These are phyloP conservation scores for Aureobasidium vineae DNA, from an alignment of 2,329 filamentous ascomycete species.

Conservation along the genomic window DNA sequence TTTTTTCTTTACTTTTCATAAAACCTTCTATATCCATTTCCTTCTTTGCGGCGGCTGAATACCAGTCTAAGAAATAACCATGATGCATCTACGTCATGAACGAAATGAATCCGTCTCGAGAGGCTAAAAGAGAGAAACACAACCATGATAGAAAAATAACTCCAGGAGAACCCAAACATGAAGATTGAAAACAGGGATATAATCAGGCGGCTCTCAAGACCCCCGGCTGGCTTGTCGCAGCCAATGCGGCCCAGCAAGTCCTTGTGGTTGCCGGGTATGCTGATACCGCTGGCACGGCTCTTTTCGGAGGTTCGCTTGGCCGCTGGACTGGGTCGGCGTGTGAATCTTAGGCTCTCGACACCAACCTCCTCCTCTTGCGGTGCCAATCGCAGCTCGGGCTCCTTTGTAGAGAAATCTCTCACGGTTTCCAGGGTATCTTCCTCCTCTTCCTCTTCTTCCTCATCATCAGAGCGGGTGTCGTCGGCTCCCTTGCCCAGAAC, in stretches of 20 bases:
- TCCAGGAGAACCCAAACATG: background rate
- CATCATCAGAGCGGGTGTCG: conserved; percentile 83
- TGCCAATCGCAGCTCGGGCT: conserved; percentile 33
- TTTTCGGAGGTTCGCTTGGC: conserved; percentile 48
- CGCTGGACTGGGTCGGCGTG: conserved; percentile 43
- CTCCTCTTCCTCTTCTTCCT: conserved; percentile 63
- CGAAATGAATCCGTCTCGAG: background rate
- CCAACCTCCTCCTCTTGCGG: conserved; percentile 67
- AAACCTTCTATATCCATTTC: background rate
- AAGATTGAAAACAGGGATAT: background rate
- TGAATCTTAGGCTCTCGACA: conserved; percentile 66
- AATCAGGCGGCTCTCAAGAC: background rate
- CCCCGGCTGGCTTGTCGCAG: conserved; percentile 64
- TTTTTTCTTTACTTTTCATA: conserved; percentile 4
- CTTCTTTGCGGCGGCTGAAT: background rate
- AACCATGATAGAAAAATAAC: background rate
- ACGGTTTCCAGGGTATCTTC: conserved; percentile 30
- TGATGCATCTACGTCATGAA: conserved; percentile 5
- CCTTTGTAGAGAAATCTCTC: conserved; percentile 32
- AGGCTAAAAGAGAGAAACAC: background rate
- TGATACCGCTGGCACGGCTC: conserved; percentile 52
- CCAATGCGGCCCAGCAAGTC: conserved; percentile 78
- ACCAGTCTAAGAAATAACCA: background rate
- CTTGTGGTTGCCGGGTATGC: conserved; percentile 71
- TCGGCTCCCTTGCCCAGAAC: conserved; percentile 74